Base-by-base conservation (phyloP, 164 flowering plant species). In the Nelumbo lutea region DNA sequence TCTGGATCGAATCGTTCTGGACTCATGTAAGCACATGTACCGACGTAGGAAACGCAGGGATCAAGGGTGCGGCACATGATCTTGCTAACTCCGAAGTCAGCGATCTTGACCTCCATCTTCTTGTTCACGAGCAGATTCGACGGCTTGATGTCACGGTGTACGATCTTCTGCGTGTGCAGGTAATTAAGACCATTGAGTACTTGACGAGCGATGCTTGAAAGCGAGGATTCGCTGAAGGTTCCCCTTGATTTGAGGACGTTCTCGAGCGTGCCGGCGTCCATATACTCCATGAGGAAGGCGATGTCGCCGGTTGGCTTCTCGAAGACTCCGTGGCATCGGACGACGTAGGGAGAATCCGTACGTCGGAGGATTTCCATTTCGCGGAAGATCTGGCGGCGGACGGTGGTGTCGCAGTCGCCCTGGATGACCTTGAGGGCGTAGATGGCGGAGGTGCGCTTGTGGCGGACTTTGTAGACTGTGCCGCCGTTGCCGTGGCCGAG, bases 1-100 rank as follows among this genome's bases (percentile, higher is more conserved):
- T 88, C 92, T 15, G 97, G 90, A 59, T 90, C 90, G 79, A 90
- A 87, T 60, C 94, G 71, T 67, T 90, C 97, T 0, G 94, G 97
- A 59, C 97, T 90, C 97, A 91, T 91, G 76, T 91, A 91, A 0
- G 94, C 95, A 67, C 88, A 86, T 0, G 97, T 91, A 1, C 95
- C 97, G 1, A 91, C 97, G 72, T 83, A 91, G 5, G 95, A 87
- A 40, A 82, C 86, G 75, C 93, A 89, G 3, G 90, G 77, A 9
- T 89, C 93, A 8, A 89, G 70, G 1, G 86, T 68, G 1, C 93
- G 79, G 76, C 81, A 70, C 85, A 91, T 80, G 76, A 91, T 76
- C 69, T 84, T 83, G 67, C 97, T 88, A 15, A 89, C 97, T 0
- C 97, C 97, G 69, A 91, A 91, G 57, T 91, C 97, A 1, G 95